These are phyloP conservation scores for Ploettnerulaceae sp. DNA, from an alignment of 2,329 filamentous ascomycete species.

Conservation along the genomic window DNA sequence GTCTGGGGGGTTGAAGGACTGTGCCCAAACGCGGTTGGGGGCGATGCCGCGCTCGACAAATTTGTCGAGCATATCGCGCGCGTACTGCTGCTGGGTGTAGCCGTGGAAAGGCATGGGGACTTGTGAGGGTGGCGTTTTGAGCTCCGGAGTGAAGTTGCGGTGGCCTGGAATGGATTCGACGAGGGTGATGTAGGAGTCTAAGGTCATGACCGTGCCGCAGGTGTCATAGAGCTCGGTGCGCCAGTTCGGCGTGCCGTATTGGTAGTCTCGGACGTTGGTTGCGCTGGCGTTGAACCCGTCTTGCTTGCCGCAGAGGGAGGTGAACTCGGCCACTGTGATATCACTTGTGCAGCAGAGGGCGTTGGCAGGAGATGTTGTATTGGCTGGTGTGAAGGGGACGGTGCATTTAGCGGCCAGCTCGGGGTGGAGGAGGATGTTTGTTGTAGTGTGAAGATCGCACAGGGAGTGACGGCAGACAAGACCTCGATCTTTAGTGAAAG, in stretches of 20 bases:
- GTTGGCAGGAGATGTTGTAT: constrained; percentile 11
- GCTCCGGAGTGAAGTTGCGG: constrained; percentile 23
- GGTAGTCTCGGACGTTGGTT: constrained; percentile 18
- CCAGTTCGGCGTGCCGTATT: constrained; percentile 18
- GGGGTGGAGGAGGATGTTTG: constrained; percentile 20
- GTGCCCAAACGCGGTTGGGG: constrained; percentile 17
- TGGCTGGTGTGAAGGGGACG: constrained; percentile 17
- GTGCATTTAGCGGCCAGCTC: constrained; percentile 21
- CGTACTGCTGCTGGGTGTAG: constrained; percentile 24
- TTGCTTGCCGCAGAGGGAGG: constrained; percentile 21
- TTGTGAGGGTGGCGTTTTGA: constrained; percentile 16
- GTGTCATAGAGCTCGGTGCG: constrained; percentile 23
- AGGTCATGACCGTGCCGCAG: constrained; percentile 21
- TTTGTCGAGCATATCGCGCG: constrained; percentile 20
- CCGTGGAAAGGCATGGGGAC: constrained; percentile 24
- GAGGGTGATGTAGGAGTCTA: constrained; percentile 20
- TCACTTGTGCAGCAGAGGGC: constrained; percentile 25
- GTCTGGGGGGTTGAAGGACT: constrained; percentile 19
- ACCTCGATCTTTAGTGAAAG: constrained; percentile 21
- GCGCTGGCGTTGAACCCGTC: constrained; percentile 23
- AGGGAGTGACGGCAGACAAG: constrained; percentile 24
- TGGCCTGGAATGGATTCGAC: constrained; percentile 17
- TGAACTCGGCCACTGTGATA: constrained; percentile 20
- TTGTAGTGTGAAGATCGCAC: constrained; percentile 24
- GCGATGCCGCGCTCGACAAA: constrained; percentile 18